Evolutionary conservation across 768 basidiomycete genomes (phyloP), one percentile per base, ranked within the genome.

Genomic region (Boletus barrowsii): DNA sequence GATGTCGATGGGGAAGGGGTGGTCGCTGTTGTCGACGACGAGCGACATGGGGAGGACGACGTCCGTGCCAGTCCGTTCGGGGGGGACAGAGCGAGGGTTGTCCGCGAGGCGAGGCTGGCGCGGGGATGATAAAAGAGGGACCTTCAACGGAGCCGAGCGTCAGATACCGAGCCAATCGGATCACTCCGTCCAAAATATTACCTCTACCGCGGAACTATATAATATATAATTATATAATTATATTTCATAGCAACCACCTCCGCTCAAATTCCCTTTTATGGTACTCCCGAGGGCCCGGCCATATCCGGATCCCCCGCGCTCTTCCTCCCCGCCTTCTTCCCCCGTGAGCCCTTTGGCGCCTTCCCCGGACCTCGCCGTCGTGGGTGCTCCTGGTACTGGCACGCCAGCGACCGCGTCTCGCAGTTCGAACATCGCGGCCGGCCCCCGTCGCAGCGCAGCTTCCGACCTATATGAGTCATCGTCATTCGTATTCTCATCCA

Each of bases 281-380:
- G 64, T 17, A 20, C 30, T 20, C 18, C 65, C 37, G 64, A 68
- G 30, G 66, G 66, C 2, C 64, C 64, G 66, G 65, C 63, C 63
- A 45, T 39, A 30, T 68, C 66, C 66, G 59, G 54, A 45, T 54
- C 57, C 51, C 45, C 64, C 58, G 57, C 58, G 58, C 60, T 51
- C 60, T 52, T 67, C 55, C 54, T 62, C 59, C 65, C 64, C 42
- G 60, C 59, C 64, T 75, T 79, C 73, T 76, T 81, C 52, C 71
- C 62, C 59, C 76, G 78, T 36, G 75, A 72, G 13, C 85, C 84
- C 64, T 84, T 84, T 30, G 83, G 81, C 41, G 85, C 84, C 72
- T 86, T 89, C 26, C 88, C 88, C 52, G 88, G 87, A 2, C 89
- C 89, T 45, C 89, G 80, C 33, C 88, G 81, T 64, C 80, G 69